phyloP scores from a whole-genome alignment of 2,329 filamentous ascomycete species.

The Aureobasidium subglaciale region DNA sequence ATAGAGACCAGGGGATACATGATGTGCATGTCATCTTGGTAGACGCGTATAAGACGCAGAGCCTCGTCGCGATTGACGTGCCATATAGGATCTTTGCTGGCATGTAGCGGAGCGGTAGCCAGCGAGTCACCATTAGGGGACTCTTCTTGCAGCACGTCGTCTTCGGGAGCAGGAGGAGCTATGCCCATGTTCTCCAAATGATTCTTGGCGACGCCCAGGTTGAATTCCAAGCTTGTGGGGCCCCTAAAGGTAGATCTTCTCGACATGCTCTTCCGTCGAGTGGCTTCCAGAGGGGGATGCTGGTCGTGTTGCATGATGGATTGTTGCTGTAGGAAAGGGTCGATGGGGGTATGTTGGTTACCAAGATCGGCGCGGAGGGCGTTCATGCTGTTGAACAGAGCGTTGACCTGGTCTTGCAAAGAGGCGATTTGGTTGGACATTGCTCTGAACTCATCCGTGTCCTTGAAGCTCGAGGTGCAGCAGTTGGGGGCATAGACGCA shows the following conservation, averaged over 20 bases:
- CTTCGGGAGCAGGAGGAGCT: conserved; percentile 47
- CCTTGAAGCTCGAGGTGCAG: conserved; percentile 74
- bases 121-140: conserved; percentile 31
- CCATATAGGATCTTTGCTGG: conserved; percentile 69
- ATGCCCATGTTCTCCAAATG: conserved; percentile 89
- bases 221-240: conserved; percentile 78
- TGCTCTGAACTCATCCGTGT: conserved; percentile 81
- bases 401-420: conserved; percentile 78
- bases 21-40: conserved; percentile 83
- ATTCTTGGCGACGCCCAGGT: conserved; percentile 76
- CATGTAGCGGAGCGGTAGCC: conserved; percentile 32
- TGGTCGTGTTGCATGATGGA: not conserved
- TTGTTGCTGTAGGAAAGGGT: conserved; percentile 28
- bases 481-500: conserved; percentile 61
- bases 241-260: conserved; percentile 63
- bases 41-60: conserved; percentile 66
- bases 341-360: conserved; percentile 28
- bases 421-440: conserved; percentile 67
- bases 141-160: conserved; percentile 40
- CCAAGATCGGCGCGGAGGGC: conserved; percentile 51
- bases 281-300: conserved; percentile 19
- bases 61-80: conserved; percentile 72
- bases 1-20: conserved; percentile 87
- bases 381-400: conserved; percentile 65
- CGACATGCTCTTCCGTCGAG: conserved; percentile 18